Base-by-base conservation (phyloP, 768 basidiomycete species). In the Pulveroboletus sp. region DNA sequence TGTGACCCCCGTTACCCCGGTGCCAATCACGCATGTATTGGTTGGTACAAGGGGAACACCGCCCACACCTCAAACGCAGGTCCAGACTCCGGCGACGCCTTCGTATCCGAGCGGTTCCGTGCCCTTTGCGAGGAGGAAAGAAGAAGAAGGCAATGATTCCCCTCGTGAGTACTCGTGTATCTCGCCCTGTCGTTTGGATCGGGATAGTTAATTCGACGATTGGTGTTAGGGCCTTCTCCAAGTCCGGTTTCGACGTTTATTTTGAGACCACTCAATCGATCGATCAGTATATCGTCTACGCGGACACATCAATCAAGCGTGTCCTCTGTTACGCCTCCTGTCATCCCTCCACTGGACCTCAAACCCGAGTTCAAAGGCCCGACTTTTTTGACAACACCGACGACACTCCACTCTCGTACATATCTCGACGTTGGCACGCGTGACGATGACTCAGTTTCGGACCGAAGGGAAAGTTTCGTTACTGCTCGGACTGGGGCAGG, bases 271-370 rank as follows among this genome's bases (percentile, higher is more conserved):
- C 65, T 86, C 49, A 87, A 85, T 59, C 73, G 85, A 29, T 82
- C 85, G 6, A 70, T 77, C 36, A 85, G 83, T 22, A 75, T 84
- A 50, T 78, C 76, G 1, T 86, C 85, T 2, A 81, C 81, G 14
- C 75, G 75, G 37, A 83, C 80, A 1, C 77, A 83, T 48, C 64
- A 72, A 30, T 80, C 81, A 5, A 68, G 69, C 13, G 58, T 58
- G 13, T 76, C 73, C 14, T 55, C 63, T 53, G 59, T 64, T 50
- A 59, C 71, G 19, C 72, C 68, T 4, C 81, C 82, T 1, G 68
- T 65, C 17, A 80, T 86, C 34, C 80, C 82, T 4, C 79, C 82
- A 5, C 66, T 85, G 29, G 82, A 85, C 59, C 64, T 83, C 17
- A 72, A 73, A 26, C 81, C 82, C 13, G 74, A 75, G 27, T 80